These are phyloP conservation scores for Colletotrichum chlorophyti DNA, from an alignment of 2,329 filamentous ascomycete genomes.

Conservation along the genomic window DNA sequence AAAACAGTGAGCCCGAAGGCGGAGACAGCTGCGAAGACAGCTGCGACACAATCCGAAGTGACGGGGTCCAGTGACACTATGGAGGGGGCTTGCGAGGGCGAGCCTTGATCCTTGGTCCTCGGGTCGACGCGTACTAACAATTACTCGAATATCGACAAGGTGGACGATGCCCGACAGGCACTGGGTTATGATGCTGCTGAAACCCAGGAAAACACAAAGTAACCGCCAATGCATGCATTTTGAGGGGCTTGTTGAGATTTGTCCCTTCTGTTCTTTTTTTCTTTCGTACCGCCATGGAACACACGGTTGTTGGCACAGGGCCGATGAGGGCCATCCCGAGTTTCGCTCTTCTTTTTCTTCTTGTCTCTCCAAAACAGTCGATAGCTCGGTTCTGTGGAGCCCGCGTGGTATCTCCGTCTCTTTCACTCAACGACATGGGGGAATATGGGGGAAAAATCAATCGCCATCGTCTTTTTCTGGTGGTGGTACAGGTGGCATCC, in stretches of 20 bases:
- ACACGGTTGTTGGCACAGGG: too few relatives aligned
- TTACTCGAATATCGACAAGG: not conserved
- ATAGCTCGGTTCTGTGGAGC: slow-evolving; percentile 36
- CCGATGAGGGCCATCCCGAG: not conserved
- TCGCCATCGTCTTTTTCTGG: slow-evolving; percentile 14
- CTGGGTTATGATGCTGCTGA: slow-evolving; percentile 2
- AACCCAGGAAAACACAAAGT: slow-evolving; percentile 10
- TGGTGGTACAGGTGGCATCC: slow-evolving; percentile 22
- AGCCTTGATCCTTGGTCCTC: too few relatives aligned
- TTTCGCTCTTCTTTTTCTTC: not conserved
- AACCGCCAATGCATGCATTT: slow-evolving; percentile 21
- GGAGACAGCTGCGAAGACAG: not conserved
- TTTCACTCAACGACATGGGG: slow-evolving; percentile 19
- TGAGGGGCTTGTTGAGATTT: slow-evolving; percentile 6
- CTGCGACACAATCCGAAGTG: not conserved
- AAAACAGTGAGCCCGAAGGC: slow-evolving; percentile 9
- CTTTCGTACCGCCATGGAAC: slow-evolving; percentile 1
- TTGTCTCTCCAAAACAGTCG: slow-evolving; percentile 23
- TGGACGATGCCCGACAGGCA: not conserved
- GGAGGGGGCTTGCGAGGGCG: not conserved
- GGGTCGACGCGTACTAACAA: not conserved
- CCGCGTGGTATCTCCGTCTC: slow-evolving; percentile 39
- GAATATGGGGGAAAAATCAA: slow-evolving; percentile 29
- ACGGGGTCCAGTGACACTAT: not conserved
- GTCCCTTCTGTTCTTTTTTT: slow-evolving; percentile 18